Base-by-base conservation (phyloP, 345 rosid genomes). In the Ceriops zippeliana region DNA sequence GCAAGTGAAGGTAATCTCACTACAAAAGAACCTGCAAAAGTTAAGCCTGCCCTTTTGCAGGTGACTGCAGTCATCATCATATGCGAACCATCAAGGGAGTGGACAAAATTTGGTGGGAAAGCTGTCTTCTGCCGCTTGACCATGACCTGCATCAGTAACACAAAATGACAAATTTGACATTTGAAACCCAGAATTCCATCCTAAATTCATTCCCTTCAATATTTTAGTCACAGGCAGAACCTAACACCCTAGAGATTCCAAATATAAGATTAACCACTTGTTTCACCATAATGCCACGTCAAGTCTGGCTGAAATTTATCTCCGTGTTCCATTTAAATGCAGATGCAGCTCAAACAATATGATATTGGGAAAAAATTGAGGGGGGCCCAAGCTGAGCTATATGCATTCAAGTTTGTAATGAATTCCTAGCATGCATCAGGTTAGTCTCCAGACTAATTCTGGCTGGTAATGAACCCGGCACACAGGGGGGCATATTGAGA, bases 61-160 rank as follows among this genome's bases (percentile, higher is more conserved):
- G 98, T 91, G 74, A 87, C 76, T 60, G 97, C 96, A 71, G 98
- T 96, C 99, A 96, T 92, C 99, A 96, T 96, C 99, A 96, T 96
- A 77, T 96, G 99, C 70, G 98, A 90, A 58, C 98, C 92, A 75
- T 96, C 99, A 22, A 96, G 92, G 61, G 97, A 96, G 82, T 96
- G 99, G 52, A 96, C 91, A 82, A 90, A 96, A 81, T 96, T 96
- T 69, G 99, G 99, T 49, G 98, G 96, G 73, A 96, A 96, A 64
- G 99, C 98, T 32, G 99, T 96, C 76, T 87, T 80, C 73, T 96
- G 99, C 64, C 97, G 76, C 82, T 85, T 86, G 73, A 81, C 90
- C 83, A 90, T 78, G 72, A 96, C 85, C 98, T 96, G 68, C 34
- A 51, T 67, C 42, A 68, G 54, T 15, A 56, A 52, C 52, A 49